Evolutionary conservation across 1,139 yeast genomes (phyloP), one percentile per base, ranked within the genome.

Genomic region (Suhomyces chickasaworum): DNA sequence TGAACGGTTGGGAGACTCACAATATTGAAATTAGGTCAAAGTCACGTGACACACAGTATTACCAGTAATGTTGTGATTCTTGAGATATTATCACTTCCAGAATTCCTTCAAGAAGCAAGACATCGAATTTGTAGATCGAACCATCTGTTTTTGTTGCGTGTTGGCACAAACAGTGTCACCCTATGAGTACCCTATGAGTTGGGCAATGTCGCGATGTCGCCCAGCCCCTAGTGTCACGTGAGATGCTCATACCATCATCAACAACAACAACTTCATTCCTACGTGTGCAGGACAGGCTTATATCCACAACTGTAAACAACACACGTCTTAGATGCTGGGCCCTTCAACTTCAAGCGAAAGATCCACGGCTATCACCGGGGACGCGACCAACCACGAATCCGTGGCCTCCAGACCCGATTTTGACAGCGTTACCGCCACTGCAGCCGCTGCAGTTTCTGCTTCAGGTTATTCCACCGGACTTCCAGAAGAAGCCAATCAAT

Each of bases 321-420:
- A 32, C 35, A 46, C 44, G 40, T 43, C 42, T 39, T 21, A 49
- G 44, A 63, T 64, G 63, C 66, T 62, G 64, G 68, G 66, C 40
- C 70, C 69, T 42, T 64, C 70, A 27, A 65, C 69, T 37, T 63
- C 68, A 42, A 64, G 62, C 53, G 71, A 66, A 52, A 57, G 71
- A 53, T 59, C 66, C 37, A 56, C 68, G 30, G 65, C 58, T 36
- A 54, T 51, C 42, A 46, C 47, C 32, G 42, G 50, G 16, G 52
- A 46, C 16, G 40, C 48, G 5, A 41, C 47, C 22, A 47, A 42
- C 25, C 56, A 50, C 42, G 48, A 43, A 32, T 38, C 39, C 34
- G 41, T 29, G 32, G 16, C 37, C 33, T 20, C 42, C 32, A 32
- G 46, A 33, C 51, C 51, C 49, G 60, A 57, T 42, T 54, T 51